Base-by-base conservation (phyloP, 495 filamentous ascomycete genomes). In the Neurospora terricola region DNA sequence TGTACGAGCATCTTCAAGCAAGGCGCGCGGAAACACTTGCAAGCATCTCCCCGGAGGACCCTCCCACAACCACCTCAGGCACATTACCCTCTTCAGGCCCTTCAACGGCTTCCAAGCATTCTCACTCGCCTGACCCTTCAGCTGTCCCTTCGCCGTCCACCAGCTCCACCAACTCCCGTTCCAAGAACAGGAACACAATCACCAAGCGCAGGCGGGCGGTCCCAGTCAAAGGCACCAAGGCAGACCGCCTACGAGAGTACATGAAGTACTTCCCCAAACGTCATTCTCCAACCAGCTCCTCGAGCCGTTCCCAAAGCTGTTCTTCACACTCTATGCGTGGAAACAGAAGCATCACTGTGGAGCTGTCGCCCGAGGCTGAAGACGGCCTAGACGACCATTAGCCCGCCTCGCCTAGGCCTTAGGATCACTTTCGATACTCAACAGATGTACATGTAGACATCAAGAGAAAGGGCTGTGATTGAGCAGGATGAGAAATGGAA, bases 61-160 rank as follows among this genome's bases (percentile, higher is more conserved):
- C 2, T 42, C 16, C 43, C 43, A 48, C 43, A 21, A 48, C 43
- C n/a, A 45, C 42, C 7, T 45, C 42, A 6, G 6, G 42, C 3
- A n/a, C 0, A 4, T 1, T n/a, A 0, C 18, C 43, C 43, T 3
- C n/a, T 21, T 11, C n/a, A 21, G 43, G 7, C 18, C n/a, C 1
- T 2, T 2, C n/a, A 48, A 10, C 43, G 4, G 8, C n/a, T 2
- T 5, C 9, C 0, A 23, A 11, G 0, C n/a, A 21, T 5, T 10
- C 43, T 0, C n/a, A 5, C 3, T 1, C n/a, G 43, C n/a, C 43
- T 1, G 9, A 48, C 11, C 4, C 3, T 0, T 21, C 43, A 3
- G 9, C 2, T 11, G 1, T 5, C 9, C 9, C 43, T 23, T 1
- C 43, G n/a, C n/a, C 2, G 0, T n/a, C n/a, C n/a, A 48, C n/a